Conservation (phyloP, 1,284 basidiomycete genomes). For the Uromyces viciae-fabae region DNA sequence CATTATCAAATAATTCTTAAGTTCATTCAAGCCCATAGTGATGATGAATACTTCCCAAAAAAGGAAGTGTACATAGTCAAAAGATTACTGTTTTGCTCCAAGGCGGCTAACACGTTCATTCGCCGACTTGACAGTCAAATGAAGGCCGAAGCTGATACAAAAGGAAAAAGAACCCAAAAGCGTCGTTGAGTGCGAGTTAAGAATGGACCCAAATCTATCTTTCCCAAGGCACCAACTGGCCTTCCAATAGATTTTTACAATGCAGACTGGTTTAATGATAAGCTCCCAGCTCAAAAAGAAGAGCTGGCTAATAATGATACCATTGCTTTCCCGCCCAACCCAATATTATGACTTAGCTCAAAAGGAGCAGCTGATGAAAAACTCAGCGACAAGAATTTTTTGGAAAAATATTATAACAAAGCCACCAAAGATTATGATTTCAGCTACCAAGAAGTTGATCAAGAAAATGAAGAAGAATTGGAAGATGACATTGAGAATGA, state of each 20-base stretch:
- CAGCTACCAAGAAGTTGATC: not conserved
- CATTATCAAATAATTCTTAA: not conserved
- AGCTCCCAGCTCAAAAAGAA: conserved; percentile 1
- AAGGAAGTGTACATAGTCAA: not conserved
- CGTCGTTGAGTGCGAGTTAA: not conserved
- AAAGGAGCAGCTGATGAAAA: not conserved
- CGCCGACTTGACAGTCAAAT: not conserved
- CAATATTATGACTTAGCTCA: not conserved
- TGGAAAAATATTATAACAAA: not conserved
- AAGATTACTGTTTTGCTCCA: not conserved
- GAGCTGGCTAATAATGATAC: not conserved
- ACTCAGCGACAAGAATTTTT: not conserved
- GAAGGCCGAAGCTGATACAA: not conserved
- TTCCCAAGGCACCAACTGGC: not conserved
- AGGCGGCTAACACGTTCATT: not conserved
- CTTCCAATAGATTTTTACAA: not conserved
- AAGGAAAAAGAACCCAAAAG: not conserved
- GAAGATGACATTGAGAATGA: not conserved
- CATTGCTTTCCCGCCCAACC: not conserved
- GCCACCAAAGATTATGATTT: conserved; percentile 20
- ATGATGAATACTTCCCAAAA: not conserved
- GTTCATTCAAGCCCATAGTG: not conserved
- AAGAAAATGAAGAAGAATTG: not conserved
- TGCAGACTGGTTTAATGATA: not conserved
- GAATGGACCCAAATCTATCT: not conserved